These are phyloP conservation scores for Ochetophila trinervis DNA, from an alignment of 306 rosid genomes.

Conservation along the genomic window DNA sequence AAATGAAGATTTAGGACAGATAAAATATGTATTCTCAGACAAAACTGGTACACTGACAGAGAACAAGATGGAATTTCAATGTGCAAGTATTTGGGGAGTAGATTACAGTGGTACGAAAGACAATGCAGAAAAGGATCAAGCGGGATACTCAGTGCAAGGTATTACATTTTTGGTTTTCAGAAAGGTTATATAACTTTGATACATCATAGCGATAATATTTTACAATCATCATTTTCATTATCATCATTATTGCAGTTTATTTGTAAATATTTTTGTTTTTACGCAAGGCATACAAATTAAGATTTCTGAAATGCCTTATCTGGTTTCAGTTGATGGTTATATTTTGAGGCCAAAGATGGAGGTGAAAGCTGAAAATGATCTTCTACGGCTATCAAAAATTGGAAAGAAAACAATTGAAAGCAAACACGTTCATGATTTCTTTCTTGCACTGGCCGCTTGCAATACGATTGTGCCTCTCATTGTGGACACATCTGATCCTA, in stretches of 20 bases:
- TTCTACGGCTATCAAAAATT: constrained; percentile 47
- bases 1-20: constrained; percentile 96
- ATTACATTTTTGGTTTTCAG: constrained; percentile 3
- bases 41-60: constrained; percentile 97
- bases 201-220: constrained; percentile 2
- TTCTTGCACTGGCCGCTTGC: constrained; percentile 92
- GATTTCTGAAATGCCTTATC: constrained; percentile 23
- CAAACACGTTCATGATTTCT: constrained; percentile 61
- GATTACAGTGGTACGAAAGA: constrained; percentile 53
- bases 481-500: constrained; percentile 61
- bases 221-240: neutral
- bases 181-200: neutral
- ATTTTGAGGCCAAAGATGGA: constrained; percentile 72
- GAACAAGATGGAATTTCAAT: constrained; percentile 95
- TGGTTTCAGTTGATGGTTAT: constrained; percentile 56
- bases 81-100: constrained; percentile 80
- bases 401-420: constrained; percentile 42
- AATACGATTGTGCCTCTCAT: constrained; percentile 93
- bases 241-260: neutral
- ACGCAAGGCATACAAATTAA: constrained; percentile 3
- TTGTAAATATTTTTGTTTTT: neutral
- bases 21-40: constrained; percentile 87
- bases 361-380: constrained; percentile 65
- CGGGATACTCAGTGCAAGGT: constrained; percentile 60
- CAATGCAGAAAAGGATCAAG: constrained; percentile 37